Evolutionary conservation across 371 early-diverging fungal genomes (phyloP).

Genomic region (Mortierella sp.): DNA sequence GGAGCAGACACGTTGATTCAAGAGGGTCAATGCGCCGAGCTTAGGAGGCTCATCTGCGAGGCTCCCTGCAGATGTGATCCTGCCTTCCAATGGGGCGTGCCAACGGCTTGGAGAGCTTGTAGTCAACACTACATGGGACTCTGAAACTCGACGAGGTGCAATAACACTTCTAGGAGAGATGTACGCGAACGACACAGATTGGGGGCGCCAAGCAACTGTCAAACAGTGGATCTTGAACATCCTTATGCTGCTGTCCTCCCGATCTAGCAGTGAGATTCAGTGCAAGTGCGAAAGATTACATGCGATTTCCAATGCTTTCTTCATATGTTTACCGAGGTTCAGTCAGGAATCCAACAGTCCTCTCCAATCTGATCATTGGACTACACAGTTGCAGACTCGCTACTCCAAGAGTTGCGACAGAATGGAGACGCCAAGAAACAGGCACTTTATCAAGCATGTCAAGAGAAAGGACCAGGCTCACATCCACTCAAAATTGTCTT

Average conservation of each 20-base stretch:
- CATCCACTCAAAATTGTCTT: neutral
- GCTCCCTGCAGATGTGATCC: conserved; percentile 12
- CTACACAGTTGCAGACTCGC: neutral
- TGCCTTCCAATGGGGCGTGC: conserved; percentile 24
- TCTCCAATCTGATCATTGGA: no score
- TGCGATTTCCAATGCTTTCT: neutral
- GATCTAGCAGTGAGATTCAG: no score
- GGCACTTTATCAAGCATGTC: conserved; percentile 11
- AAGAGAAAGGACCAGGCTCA: neutral
- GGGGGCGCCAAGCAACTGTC: conserved; percentile 9
- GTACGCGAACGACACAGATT: conserved; percentile 12
- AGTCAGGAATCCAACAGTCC: no score
- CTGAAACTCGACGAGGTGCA: conserved; percentile 9
- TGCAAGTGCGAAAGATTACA: neutral
- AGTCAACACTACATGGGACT: conserved; percentile 8
- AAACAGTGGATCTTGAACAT: conserved; percentile 14
- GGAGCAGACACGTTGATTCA: conserved; percentile 1
- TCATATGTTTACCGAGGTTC: no score
- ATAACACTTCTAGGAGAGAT: conserved; percentile 13
- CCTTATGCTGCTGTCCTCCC: neutral
- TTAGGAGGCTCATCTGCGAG: conserved; percentile 7
- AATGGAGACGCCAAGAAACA: conserved; percentile 3
- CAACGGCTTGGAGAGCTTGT: conserved; percentile 16
- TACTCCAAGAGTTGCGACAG: neutral
- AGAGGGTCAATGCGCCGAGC: conserved; percentile 13